Conservation (phyloP, 2,329 filamentous ascomycete species). For the Mollisia scopiformis region DNA sequence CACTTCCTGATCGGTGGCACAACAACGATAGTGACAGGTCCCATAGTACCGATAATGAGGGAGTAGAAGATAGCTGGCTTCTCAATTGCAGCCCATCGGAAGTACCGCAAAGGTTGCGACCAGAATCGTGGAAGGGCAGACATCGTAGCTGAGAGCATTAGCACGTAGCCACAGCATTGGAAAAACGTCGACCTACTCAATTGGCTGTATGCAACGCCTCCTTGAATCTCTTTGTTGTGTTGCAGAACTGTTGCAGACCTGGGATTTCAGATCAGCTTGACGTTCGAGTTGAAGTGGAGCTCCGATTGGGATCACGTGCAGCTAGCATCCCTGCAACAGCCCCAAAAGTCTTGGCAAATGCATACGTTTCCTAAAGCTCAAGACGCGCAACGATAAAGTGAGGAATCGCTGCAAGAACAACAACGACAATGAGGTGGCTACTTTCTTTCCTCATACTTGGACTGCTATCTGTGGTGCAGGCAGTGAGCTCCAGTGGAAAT, state of each 20-base stretch:
- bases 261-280: slow-evolving; percentile 5
- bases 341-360: slow-evolving; percentile 35
- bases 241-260: slow-evolving; percentile 19
- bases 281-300: slow-evolving; percentile 22
- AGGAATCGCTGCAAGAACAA: slow-evolving; percentile 28
- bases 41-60: slow-evolving; percentile 70
- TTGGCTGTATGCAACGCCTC: slow-evolving; percentile 35
- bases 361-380: slow-evolving; percentile 41
- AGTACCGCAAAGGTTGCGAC: slow-evolving; percentile 79
- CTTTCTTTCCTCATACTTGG: slow-evolving; percentile 71
- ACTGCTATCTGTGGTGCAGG: slow-evolving; percentile 69
- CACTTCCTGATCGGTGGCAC: slow-evolving; percentile 74
- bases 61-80: slow-evolving; percentile 93
- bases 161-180: neutral
- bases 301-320: slow-evolving; percentile 22
- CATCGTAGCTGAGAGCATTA: slow-evolving; percentile 52
- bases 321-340: slow-evolving; percentile 15
- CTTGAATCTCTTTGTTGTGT: slow-evolving; percentile 13
- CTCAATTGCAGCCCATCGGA: slow-evolving; percentile 85
- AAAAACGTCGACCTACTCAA: slow-evolving; percentile 29
- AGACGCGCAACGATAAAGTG: slow-evolving; percentile 22
- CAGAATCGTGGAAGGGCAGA: slow-evolving; percentile 77
- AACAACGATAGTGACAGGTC: slow-evolving; percentile 70
- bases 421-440: slow-evolving; percentile 69
- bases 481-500: slow-evolving; percentile 77